phyloP scores from a whole-genome alignment of 139 green algal genomes.

The Tetraselmis striata region DNA sequence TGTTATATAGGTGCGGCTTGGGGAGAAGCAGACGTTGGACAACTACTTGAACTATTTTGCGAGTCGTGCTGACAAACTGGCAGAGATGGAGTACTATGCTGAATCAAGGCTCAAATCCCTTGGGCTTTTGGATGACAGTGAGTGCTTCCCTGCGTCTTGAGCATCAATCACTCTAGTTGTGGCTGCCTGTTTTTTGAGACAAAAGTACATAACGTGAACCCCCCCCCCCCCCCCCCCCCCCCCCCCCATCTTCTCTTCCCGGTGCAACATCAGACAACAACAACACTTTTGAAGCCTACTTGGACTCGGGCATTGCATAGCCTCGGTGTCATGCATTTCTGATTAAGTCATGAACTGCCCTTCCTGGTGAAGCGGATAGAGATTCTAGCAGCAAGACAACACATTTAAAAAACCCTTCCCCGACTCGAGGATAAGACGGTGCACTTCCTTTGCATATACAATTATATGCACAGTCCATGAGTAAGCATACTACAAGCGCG shows the following conservation, averaged over 20 bases:
- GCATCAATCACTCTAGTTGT: not conserved
- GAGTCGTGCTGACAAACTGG: not conserved
- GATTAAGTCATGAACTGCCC: no score
- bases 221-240: no score
- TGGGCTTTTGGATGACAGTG: not conserved
- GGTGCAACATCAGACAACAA: not conserved
- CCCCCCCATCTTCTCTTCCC: not conserved
- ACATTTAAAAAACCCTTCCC: no score
- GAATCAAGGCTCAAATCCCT: not conserved
- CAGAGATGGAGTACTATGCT: not conserved
- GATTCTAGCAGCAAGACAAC: no score
- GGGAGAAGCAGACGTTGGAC: not conserved
- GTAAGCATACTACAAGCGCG: no score
- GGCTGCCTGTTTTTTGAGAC: not conserved
- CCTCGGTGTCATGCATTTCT: no score
- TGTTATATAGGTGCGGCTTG: not conserved
- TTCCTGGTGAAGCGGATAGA: no score
- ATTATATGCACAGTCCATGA: no score
- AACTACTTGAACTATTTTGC: not conserved
- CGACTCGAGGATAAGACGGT: no score
- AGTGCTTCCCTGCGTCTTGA: not conserved
- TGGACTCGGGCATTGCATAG: not conserved
- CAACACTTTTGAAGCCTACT: not conserved
- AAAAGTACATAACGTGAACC: no score
- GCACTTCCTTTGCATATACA: no score